Base-by-base conservation (phyloP, 2,329 filamentous ascomycete species). In the Falciphora oryzae region DNA sequence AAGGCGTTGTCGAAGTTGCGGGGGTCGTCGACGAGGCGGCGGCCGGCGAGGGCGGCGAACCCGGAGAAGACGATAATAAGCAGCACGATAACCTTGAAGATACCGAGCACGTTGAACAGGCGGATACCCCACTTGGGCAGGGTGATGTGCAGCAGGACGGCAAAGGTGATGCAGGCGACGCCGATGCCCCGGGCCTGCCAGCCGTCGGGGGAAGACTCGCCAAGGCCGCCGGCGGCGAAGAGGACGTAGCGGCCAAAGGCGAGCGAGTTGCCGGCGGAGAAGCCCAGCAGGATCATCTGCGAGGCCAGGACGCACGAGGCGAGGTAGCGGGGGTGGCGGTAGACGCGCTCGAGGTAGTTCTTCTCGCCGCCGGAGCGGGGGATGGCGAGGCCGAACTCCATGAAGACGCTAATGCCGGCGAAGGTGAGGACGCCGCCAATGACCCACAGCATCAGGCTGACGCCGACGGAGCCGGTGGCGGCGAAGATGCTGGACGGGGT, bases 1-100 rank as follows among this genome's bases (percentile, higher is more conserved):
- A 99, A 99, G 78, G 93, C 94, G 83, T 98, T 98, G 89, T 98
- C 98, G 75, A 97, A 85, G 84, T 96, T 97, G 80, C 93, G 91
- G 77, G 93, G 94, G 83, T 98, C 98, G 89, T 98, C 97, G 75
- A 97, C 85, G 83, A 96, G 96, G 79, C 93, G 91, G 53, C 77
- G 80, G 0, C 84, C 84, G 0, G 79, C 81, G 0, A 87, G 76
- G 0, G 83, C 84, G 0, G 82, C 83, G 60, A 85, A 85, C 1
- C 86, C 86, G 0, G 85, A 80, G 68, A 83, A 86, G 25, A 88
- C 82, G 58, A 89, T 86, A 69, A 88, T 81, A 1, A 88, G 67
- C 4, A 89, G 75, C 14, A 88, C 78, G 28, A 81, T 76, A 2
- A 88, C 80, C 67, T 89, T 89, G 78, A 88, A 85, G 8, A 85